Percentiles rank a stretch among this genome's conserved stretches.
phyloP scores from a whole-genome alignment of 257 asterid genomes.

The Capsicum rhomboideum region DNA sequence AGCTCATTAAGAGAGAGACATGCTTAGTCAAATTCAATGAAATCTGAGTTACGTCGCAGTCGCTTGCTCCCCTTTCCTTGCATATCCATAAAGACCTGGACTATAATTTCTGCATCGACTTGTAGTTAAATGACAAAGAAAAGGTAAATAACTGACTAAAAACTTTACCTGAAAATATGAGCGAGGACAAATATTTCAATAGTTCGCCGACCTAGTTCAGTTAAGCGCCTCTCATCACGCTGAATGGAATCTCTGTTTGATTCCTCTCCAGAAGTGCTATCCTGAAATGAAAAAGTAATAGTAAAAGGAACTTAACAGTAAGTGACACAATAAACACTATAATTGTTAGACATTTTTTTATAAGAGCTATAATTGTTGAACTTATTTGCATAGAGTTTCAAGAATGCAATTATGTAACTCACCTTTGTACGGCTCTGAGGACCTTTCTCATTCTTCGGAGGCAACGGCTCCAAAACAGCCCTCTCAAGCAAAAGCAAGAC shows the following conservation, averaged over 20 bases:
- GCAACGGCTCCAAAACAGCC: slow-evolving; percentile 84
- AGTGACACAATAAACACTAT: background rate
- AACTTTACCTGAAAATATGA: slow-evolving; percentile 69
- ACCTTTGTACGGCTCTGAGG: slow-evolving; percentile 96
- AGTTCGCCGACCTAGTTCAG: slow-evolving; percentile 94
- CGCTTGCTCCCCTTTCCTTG: background rate
- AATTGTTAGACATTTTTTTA: background rate
- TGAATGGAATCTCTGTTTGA: slow-evolving; percentile 65
- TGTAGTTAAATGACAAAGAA: background rate
- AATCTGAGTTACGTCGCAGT: background rate
- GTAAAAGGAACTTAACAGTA: background rate
- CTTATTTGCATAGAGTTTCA: background rate
- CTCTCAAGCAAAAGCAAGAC: slow-evolving; percentile 77
- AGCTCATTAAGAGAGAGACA: background rate
- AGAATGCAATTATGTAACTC: background rate
- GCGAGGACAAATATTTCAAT: slow-evolving; percentile 84
- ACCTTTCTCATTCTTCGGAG: slow-evolving; percentile 92
- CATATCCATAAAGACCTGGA: background rate
- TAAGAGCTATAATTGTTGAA: background rate
- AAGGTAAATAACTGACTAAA: background rate
- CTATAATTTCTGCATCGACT: background rate
- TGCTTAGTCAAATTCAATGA: background rate
- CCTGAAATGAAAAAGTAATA: slow-evolving; percentile 34
- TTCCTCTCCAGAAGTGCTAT: slow-evolving; percentile 71
- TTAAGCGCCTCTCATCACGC: slow-evolving; percentile 83